Base-by-base conservation (phyloP, 2,329 filamentous ascomycete genomes). In the Sphaerulina populicola region DNA sequence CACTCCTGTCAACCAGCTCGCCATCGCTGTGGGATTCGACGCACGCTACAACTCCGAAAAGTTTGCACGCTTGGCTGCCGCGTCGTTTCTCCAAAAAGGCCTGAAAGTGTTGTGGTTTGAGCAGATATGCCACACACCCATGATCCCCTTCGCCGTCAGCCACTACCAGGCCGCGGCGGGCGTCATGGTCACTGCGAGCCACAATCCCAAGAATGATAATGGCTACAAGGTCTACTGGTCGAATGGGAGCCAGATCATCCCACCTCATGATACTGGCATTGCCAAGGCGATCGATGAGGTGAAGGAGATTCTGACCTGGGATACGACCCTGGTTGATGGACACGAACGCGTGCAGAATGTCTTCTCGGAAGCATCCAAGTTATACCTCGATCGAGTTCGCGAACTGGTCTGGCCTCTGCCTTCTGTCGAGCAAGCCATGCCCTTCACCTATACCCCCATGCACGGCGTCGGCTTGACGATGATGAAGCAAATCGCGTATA, bases 161-260 rank as follows among this genome's bases (percentile, higher is more conserved):
- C 66, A 75, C 49, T 70, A 79, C 49, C 66, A 69, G 35, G 78
- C 80, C 30, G 74, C 71, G 3, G 80, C 78, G 39, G 81, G 81
- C 15, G 71, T 84, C 29, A 83, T 84, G 80, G 74, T 84, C 35
- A 84, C 81, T 11, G 81, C 81, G 30, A 82, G 78, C 60, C 80
- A 82, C 65, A 83, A 84, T 58, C 80, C 80, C 11, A 76, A 78
- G 41, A 71, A 76, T 58, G 80, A 83, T 62, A 83, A 83, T 61
- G 81, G 81, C 15, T 83, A 83, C 68, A 84, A 84, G 67, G 81
- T 84, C 7, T 84, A 83, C 67, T 82, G 78, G 71, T 71, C 70
- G 12, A 83, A 82, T 60, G 81, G 80, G 2, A 81, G 78, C 60
- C 81, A 84, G 62, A 83, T 84, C 57, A 81, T 83, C 47, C 74